These are phyloP conservation scores for Sugiyamaella grinbergsii DNA, from an alignment of 1,139 yeast genomes.

Conservation along the genomic window DNA sequence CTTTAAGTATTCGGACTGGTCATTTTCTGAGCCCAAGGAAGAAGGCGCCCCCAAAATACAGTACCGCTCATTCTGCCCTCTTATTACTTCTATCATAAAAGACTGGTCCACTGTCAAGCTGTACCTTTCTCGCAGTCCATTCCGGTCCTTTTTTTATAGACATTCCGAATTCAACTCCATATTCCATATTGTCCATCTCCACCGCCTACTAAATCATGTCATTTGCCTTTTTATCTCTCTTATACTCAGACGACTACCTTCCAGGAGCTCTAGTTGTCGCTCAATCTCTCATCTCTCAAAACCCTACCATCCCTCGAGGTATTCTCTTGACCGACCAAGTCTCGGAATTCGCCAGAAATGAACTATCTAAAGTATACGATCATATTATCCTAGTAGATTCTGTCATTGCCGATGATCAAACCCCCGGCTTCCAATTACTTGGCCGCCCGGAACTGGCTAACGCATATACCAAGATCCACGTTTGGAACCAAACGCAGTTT, in stretches of 20 bases:
- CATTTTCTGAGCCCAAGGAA: no score
- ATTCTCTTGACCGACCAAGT: conserved; percentile 43
- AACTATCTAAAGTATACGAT: conserved; percentile 38
- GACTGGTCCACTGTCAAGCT: no score
- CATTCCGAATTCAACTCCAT: neutral
- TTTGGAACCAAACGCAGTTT: conserved; percentile 67
- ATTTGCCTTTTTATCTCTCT: conserved; percentile 65
- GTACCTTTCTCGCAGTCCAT: neutral
- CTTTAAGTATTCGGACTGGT: neutral
- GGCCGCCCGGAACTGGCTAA: conserved; percentile 73
- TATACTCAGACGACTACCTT: conserved; percentile 65
- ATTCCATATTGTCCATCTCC: neutral
- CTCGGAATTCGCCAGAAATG: conserved; percentile 29
- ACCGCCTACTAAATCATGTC: conserved; percentile 7
- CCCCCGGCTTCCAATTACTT: conserved; percentile 49
- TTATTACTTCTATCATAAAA: no score
- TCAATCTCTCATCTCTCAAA: conserved; percentile 40
- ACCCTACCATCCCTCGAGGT: conserved; percentile 32
- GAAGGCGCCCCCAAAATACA: no score
- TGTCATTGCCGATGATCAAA: conserved; percentile 35
- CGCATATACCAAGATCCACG: conserved; percentile 70
- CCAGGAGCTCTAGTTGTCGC: conserved; percentile 79
- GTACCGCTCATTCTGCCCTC: no score
- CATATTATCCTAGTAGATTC: conserved; percentile 42
- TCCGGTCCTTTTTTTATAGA: neutral